Conservation (phyloP, 495 filamentous ascomycete genomes). For the Xylaria bambusicola region DNA sequence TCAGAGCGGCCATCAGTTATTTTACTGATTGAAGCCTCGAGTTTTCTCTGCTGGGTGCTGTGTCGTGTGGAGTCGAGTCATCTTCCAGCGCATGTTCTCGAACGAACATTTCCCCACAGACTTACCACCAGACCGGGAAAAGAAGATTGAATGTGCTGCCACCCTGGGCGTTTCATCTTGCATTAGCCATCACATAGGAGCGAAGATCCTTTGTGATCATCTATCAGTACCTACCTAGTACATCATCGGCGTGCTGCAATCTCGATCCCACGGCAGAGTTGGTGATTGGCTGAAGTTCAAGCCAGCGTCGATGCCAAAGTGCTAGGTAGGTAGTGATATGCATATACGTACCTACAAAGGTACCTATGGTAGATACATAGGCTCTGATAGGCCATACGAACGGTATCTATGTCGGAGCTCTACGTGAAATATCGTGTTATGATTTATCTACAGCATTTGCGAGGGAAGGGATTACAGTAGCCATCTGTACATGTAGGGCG, state of each 20-base stretch:
- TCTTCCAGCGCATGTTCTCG: slow-evolving; percentile 7
- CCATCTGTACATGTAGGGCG: neutral
- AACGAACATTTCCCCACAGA: slow-evolving; percentile 6
- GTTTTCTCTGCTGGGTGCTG: too few relatives aligned
- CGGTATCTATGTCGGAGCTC: too few relatives aligned
- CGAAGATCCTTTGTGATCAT: neutral
- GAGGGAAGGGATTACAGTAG: too few relatives aligned
- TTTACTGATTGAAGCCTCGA: too few relatives aligned
- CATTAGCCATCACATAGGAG: slow-evolving; percentile 1
- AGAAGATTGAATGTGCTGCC: slow-evolving; percentile 3
- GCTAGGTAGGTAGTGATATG: too few relatives aligned
- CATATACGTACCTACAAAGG: too few relatives aligned
- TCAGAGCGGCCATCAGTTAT: too few relatives aligned
- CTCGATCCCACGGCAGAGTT: slow-evolving; percentile 7
- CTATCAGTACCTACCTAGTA: neutral
- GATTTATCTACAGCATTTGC: too few relatives aligned
- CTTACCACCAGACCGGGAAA: slow-evolving; percentile 12
- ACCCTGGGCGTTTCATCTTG: slow-evolving; percentile 14
- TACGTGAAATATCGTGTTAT: too few relatives aligned
- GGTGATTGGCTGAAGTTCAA: slow-evolving; percentile 6
- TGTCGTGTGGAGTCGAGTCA: neutral
- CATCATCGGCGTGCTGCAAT: neutral
- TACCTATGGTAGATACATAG: too few relatives aligned
- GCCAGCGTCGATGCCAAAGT: neutral
- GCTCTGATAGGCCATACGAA: too few relatives aligned